Evolutionary conservation across 495 filamentous ascomycete genomes (phyloP).

Genomic region (Penicillium bovifimosum): DNA sequence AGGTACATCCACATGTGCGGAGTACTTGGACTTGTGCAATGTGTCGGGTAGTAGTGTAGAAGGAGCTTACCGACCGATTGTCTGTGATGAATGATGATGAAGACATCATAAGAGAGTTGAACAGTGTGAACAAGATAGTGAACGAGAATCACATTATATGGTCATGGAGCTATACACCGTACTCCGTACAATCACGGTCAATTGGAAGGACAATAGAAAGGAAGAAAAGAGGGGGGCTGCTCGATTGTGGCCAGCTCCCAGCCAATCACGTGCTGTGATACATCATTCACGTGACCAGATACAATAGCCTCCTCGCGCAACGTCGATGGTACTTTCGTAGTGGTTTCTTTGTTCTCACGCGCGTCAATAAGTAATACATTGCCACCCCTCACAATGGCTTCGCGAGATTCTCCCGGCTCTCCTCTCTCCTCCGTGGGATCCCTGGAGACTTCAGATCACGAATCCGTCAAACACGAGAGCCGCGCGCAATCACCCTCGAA

Average conservation of each 20-base stretch:
- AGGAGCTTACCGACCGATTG: constrained; percentile 5
- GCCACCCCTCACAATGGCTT: constrained; percentile 30
- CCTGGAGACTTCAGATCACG: constrained; percentile 44
- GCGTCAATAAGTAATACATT: background rate
- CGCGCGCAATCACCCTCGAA: constrained; percentile 36
- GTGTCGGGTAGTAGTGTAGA: background rate
- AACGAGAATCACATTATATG: background rate
- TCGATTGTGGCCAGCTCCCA: background rate
- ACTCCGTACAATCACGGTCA: background rate
- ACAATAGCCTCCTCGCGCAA: constrained; percentile 2
- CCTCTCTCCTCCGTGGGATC: constrained; percentile 49
- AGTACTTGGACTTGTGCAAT: background rate
- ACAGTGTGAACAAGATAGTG: background rate
- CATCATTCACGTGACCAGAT: background rate
- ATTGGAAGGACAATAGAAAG: background rate
- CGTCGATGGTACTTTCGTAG: background rate
- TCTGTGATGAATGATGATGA: background rate
- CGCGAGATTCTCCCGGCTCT: constrained; percentile 42
- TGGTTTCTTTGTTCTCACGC: background rate
- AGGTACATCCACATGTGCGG: too few relatives aligned
- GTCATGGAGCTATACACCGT: too few relatives aligned
- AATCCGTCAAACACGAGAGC: constrained; percentile 43
- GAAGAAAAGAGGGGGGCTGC: background rate
- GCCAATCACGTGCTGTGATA: background rate
- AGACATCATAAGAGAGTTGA: background rate